These are phyloP conservation scores for Verticillium longisporum DNA, from an alignment of 2,329 filamentous ascomycete species.

Conservation along the genomic window DNA sequence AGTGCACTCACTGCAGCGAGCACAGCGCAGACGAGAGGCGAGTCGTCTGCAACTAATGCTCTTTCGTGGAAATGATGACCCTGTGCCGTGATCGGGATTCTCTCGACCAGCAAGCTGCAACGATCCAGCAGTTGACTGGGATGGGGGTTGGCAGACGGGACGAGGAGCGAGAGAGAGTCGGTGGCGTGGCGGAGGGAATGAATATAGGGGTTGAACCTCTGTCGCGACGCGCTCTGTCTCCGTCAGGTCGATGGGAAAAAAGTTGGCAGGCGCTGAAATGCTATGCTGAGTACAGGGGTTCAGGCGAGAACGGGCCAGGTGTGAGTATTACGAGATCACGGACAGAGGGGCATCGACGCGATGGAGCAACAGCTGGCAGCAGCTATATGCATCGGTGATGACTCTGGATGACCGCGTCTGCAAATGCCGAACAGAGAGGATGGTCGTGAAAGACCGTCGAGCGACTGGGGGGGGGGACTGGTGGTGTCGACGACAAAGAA, in stretches of 20 bases:
- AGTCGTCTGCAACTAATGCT: conserved; percentile 56
- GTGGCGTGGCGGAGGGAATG: neutral
- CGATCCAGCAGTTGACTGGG: neutral
- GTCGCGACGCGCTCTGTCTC: conserved; percentile 8
- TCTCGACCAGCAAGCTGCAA: neutral
- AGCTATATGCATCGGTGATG: conserved; percentile 11
- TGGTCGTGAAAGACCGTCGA: neutral
- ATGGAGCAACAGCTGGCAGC: conserved; percentile 1
- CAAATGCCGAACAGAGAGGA: neutral
- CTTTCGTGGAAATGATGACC: conserved; percentile 15
- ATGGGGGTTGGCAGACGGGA: neutral
- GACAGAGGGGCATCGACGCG: conserved; percentile 13
- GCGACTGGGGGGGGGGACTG: neutral
- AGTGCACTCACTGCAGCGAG: conserved; percentile 41
- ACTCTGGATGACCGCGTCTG: conserved; percentile 1
- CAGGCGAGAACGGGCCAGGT: neutral
- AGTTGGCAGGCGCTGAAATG: neutral
- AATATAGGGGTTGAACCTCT: neutral
- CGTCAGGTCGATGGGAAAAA: neutral
- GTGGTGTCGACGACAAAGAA: neutral
- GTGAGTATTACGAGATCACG: conserved; percentile 5
- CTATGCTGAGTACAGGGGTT: neutral
- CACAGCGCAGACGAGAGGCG: conserved; percentile 55
- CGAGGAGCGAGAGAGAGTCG: neutral
- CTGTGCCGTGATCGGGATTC: neutral